Evolutionary conservation across 2,329 filamentous ascomycete genomes (phyloP), one percentile per base, ranked within the genome.

Genomic region (Diaporthe citriasiana): DNA sequence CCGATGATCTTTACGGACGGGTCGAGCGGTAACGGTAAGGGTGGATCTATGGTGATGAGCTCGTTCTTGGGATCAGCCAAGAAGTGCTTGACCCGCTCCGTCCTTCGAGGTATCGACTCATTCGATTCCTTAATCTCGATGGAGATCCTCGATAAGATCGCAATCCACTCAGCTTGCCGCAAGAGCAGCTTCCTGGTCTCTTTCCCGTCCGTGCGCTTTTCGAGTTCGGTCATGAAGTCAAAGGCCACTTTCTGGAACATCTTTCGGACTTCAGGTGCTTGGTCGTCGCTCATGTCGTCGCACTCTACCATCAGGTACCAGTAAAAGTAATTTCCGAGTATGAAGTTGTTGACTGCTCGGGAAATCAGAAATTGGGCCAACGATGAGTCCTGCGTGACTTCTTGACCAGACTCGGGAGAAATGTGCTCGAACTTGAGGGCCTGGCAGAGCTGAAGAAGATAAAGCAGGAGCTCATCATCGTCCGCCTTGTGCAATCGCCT

Each of bases 241-340:
- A 95, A 99, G 74, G 97, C 95, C 12, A 99, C 94, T 78, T 96
- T 95, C 38, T 94, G 93, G 82, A 98, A 99, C 25, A 98, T 91
- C 76, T 94, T 94, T 59, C 94, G 93, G 80, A 96, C 93, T 73
- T 92, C 91, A 6, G 90, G 87, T 30, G 91, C 89, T 78, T 95
- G 94, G 56, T 95, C 93, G 4, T 91, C 91, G 77, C 93, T 95
- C 74, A 88, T 87, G 81, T 98, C 96, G 78, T 97, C 95, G 78
- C 95, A 97, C 84, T 99, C 97, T 1, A 99, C 97, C 92, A 98
- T 98, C 3, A 99, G 88, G 82, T 98, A 99, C 97, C 97, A 99
- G 82, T 98, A 94, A 71, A 99, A 91, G 83, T 97, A 98, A 81
- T 97, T 99, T 40, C 96, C 97, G 1, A 99, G 89, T 74, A 93